Evolutionary conservation across 2,329 filamentous ascomycete species (phyloP), one percentile per base, ranked within the genome.

Genomic region (Elsinoe perseae): DNA sequence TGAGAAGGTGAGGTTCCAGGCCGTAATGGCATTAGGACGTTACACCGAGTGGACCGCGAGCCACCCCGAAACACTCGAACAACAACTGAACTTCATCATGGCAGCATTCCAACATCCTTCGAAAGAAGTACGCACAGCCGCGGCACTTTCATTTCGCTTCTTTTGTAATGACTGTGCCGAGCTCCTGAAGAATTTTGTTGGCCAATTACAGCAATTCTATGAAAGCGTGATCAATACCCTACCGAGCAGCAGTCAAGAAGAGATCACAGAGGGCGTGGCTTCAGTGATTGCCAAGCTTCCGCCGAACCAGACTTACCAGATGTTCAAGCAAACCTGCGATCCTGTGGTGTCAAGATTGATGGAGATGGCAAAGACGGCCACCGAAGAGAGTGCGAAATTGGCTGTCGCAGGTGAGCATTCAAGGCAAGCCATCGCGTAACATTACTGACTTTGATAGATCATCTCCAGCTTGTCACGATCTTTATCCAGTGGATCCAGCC

Each of bases 31-130:
- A 2, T 80, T 98, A 20, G 93, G 90, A 34, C 82, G 93, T 60
- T 98, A 98, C 68, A 98, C 95, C 0, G 92, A 97, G 70, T 98
- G 93, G 93, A 98, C 95, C 0, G 84, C 93, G 4, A 84, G 89
- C 48, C 93, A 98, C 66, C 89, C 92, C 0, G 89, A 96, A 58
- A 95, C 92, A 44, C 78, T 98, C 7, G 87, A 95, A 70, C 80
- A 88, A 7, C 93, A 98, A 71, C 87, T 98, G 68, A 90, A 89
- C 65, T 98, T 95, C 72, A 95, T 98, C 65, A 91, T 95, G 62
- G 87, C 85, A 3, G 93, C 91, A 0, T 98, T 98, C 73, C 81
- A 89, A 62, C 88, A 92, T 57, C 82, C 84, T 40, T 95, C 91
- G 0, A 87, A 86, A 65, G 95, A 98, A 67, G 91, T 98, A 56